A percentile compares a stretch with the other conserved stretches of the same genome.
phyloP scores from a whole-genome alignment of 2,329 filamentous ascomycete genomes.

The Blastomyces emzantsi region DNA sequence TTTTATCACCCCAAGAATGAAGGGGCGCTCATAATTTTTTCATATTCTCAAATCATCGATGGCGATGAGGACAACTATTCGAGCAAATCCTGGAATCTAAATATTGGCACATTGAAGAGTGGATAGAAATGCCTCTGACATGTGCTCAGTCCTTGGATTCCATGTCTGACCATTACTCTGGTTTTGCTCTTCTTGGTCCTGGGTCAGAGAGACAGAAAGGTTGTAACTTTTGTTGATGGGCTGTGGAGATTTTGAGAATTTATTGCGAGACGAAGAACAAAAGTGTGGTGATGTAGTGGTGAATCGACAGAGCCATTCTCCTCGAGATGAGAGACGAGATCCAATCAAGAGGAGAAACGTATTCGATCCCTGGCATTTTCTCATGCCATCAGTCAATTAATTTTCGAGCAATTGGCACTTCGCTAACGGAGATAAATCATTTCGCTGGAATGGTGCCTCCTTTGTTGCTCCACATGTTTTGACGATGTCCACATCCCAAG shows the following conservation, averaged over 20 bases:
- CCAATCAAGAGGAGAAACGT: not conserved
- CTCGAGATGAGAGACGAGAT: not conserved
- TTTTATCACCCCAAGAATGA: not conserved
- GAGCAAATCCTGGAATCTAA: not conserved
- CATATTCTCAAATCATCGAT: not conserved
- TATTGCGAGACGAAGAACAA: not conserved
- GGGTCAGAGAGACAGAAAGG: not conserved
- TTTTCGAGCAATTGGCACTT: not conserved
- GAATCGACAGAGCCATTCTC: not conserved
- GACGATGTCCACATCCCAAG: not conserved
- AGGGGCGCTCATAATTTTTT: not conserved
- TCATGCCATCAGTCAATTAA: not conserved
- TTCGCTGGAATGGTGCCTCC: not conserved
- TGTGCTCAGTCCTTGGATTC: not conserved
- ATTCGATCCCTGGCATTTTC: not conserved
- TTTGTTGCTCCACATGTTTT: not conserved
- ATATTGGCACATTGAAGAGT: not conserved
- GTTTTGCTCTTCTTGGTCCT: not conserved
- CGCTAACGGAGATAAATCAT: not conserved
- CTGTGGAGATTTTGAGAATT: not conserved
- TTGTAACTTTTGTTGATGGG: not conserved
- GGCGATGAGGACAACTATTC: not conserved
- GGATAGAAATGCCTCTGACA: not conserved
- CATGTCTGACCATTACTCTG: not conserved
- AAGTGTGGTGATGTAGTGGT: not conserved